Conservation (phyloP, 768 basidiomycete species). For the Mycena pura region DNA sequence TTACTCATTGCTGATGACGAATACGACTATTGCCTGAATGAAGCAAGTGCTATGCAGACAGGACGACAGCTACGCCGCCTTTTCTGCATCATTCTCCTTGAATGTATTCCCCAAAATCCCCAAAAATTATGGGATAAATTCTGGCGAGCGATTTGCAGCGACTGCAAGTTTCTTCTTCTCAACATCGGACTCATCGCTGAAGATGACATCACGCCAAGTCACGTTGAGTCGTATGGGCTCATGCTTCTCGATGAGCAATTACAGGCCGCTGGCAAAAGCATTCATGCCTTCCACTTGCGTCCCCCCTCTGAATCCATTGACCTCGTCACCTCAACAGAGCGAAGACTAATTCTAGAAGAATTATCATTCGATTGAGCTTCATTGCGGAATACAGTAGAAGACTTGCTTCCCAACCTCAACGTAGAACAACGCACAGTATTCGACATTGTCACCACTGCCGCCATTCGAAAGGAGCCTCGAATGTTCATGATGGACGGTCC, state of each 20-base stretch:
- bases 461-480: background rate
- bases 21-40: no score
- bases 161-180: background rate
- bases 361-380: background rate
- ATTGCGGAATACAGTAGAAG: background rate
- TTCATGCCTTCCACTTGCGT: constrained; percentile 27
- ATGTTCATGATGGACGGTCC: background rate
- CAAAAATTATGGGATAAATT: background rate
- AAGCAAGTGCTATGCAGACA: constrained; percentile 41
- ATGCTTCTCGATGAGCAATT: background rate
- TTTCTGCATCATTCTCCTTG: constrained; percentile 37
- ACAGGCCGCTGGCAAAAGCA: background rate
- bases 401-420: background rate
- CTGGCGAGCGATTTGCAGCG: background rate
- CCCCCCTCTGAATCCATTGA: background rate
- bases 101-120: background rate
- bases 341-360: constrained; percentile 9
- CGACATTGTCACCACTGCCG: background rate
- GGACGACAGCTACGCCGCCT: constrained; percentile 38
- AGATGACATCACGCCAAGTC: background rate
- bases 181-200: background rate
- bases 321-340: background rate
- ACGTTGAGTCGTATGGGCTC: constrained; percentile 3
- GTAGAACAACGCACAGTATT: background rate
- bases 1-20: no score